phyloP scores from a whole-genome alignment of 2,329 filamentous ascomycete genomes.

The Lecanoromycetidae sp. region DNA sequence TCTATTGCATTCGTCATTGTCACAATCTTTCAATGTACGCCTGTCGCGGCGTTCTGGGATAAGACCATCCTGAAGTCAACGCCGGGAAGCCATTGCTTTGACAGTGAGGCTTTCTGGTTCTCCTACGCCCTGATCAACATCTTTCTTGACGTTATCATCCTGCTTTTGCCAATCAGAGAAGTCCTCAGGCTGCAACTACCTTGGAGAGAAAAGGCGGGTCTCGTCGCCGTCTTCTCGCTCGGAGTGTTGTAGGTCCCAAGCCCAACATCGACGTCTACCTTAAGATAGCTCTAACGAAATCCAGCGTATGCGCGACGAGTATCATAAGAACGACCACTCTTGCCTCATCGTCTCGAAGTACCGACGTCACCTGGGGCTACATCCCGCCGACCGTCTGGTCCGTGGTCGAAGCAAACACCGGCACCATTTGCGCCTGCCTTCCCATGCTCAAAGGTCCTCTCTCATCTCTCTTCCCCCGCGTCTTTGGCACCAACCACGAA shows the following conservation, averaged over 20 bases:
- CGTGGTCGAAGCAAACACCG: constrained; percentile 6
- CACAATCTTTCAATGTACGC: too few relatives aligned
- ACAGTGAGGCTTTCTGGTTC: too few relatives aligned
- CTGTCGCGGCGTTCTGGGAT: too few relatives aligned
- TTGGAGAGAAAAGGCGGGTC: neutral
- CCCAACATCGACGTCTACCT: constrained; percentile 18
- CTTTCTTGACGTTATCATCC: constrained; percentile 6
- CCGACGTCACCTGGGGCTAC: neutral
- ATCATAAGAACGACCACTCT: constrained; percentile 27
- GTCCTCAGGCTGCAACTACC: constrained; percentile 3
- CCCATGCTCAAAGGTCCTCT: neutral
- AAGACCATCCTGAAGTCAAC: too few relatives aligned
- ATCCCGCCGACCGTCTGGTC: constrained; percentile 5
- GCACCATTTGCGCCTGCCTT: constrained; percentile 10
- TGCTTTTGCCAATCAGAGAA: constrained; percentile 1
- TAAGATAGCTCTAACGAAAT: neutral
- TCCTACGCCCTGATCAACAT: too few relatives aligned
- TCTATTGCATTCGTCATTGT: too few relatives aligned
- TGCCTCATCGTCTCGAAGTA: constrained; percentile 10
- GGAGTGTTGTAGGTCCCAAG: constrained; percentile 5
- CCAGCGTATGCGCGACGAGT: constrained; percentile 22
- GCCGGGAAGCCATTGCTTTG: too few relatives aligned
- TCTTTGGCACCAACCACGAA: too few relatives aligned
- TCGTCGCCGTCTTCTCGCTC: neutral
- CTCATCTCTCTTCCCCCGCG: constrained; percentile 17